Evolutionary conservation across 2,329 filamentous ascomycete genomes (phyloP), one percentile per base, ranked within the genome.

Genomic region (Cryphonectria carpinicola): DNA sequence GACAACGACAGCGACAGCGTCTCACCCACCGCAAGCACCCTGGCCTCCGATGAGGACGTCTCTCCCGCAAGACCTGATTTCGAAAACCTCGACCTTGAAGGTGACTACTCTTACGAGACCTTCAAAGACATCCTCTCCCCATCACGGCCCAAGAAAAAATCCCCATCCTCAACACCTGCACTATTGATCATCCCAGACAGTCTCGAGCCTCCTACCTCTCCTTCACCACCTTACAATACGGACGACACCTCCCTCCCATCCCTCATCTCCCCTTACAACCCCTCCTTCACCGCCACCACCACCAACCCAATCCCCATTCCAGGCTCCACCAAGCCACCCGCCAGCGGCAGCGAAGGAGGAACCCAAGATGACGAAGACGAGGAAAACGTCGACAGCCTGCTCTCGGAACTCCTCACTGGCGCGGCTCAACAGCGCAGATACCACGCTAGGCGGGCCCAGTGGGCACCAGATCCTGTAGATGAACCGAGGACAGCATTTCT

Each of bases 161-260:
- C 17, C 14, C 19, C 32, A 3, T n/a, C 60, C 10, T n/a, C 35
- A 14, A 8, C 37, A 25, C 37, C 22, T 25, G 4, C 25, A n/a
- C 28, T 4, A 56, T 28, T 17, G 10, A 28, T 11, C 17, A 35
- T 43, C 8, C 4, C 32, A 10, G 25, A 39, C 37, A 63, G n/a
- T 5, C 35, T 62, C 1, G 39, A 43, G 5, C 46, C 46, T 10
- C 46, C 22, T n/a, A 6, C 32, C 3, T 4, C 46, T n/a, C 22
- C 46, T 4, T 7, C 22, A 10, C 46, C 19, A 49, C 4, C 22
- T 11, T 8, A 49, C 58, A 60, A 17, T 39, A 64, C 8, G 10
- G 61, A 65, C n/a, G 69, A 68, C 17, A 49, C 13, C 54, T n/a
- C 37, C 13, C 8, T 41, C n/a, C 13, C 54, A 37, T 22, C 64